Conservation (phyloP, 2,329 filamentous ascomycete genomes). For the Aaosphaeria pasadenensis region DNA sequence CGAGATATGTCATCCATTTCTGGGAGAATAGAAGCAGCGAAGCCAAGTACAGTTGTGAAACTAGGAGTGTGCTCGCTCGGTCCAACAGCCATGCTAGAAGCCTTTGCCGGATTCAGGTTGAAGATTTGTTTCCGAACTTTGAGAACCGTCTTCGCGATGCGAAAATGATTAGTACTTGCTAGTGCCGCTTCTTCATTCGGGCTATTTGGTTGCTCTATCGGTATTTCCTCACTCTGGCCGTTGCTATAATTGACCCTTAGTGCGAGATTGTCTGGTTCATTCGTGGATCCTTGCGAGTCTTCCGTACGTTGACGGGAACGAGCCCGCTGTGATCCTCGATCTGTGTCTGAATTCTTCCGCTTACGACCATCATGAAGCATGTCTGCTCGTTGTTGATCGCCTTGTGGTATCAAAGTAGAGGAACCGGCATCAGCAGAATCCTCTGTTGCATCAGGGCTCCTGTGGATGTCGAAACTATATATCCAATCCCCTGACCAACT, state of each 20-base stretch:
- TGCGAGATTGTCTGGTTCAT: slow-evolving; percentile 45
- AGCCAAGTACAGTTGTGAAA: slow-evolving; percentile 38
- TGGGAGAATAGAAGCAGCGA: slow-evolving; percentile 45
- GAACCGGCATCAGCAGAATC: slow-evolving; percentile 7
- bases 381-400: slow-evolving; percentile 13
- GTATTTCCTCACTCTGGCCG: slow-evolving; percentile 58
- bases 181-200: slow-evolving; percentile 46
- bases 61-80: slow-evolving; percentile 41
- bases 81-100: slow-evolving; percentile 8
- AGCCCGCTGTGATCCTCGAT: slow-evolving; percentile 25
- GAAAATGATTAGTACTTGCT: slow-evolving; percentile 53
- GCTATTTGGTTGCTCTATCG: slow-evolving; percentile 39
- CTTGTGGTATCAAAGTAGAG: slow-evolving; percentile 1
- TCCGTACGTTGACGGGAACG: slow-evolving; percentile 50
- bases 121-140: slow-evolving; percentile 57
- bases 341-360: slow-evolving; percentile 54
- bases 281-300: slow-evolving; percentile 27
- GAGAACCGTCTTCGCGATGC: slow-evolving; percentile 55
- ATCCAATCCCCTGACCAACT: slow-evolving; percentile 68
- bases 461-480: slow-evolving; percentile 63
- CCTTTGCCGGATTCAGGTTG: slow-evolving; percentile 37
- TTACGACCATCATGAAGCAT: slow-evolving; percentile 39
- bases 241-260: slow-evolving; percentile 59
- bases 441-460: slow-evolving; percentile 55
- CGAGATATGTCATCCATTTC: slow-evolving; percentile 57